Percentiles rank a stretch among this genome's conserved stretches.
Evolutionary conservation across 106 monocot genomes (phyloP).

Genomic region (Acanthochlamys bracteata): DNA sequence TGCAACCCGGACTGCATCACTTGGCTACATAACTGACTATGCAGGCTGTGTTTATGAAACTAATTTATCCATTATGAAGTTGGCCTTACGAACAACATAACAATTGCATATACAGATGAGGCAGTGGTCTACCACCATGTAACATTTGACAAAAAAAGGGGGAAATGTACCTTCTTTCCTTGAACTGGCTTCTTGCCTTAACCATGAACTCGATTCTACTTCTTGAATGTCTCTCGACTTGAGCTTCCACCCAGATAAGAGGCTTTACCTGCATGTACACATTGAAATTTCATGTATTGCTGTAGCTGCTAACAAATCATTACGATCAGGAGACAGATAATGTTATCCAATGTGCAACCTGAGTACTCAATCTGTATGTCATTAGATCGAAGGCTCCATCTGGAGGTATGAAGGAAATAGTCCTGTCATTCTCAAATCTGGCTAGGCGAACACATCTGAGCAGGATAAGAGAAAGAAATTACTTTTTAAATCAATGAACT

Average conservation of each 20-base stretch:
- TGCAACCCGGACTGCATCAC: too few species aligned
- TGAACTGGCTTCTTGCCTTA: slow-evolving; percentile 95
- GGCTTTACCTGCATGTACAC: slow-evolving; percentile 63
- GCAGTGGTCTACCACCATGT: too few species aligned
- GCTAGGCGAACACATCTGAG: slow-evolving; percentile 88
- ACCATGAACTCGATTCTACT: slow-evolving; percentile 90
- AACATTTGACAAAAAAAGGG: neutral
- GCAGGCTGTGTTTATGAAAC: too few species aligned
- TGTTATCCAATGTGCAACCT: slow-evolving; percentile 28
- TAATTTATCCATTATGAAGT: too few species aligned
- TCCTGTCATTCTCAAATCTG: slow-evolving; percentile 98
- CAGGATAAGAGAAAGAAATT: neutral
- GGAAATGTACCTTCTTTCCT: slow-evolving; percentile 70
- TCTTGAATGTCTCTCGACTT: slow-evolving; percentile 92
- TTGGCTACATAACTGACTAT: too few species aligned
- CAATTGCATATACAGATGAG: too few species aligned
- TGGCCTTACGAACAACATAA: neutral
- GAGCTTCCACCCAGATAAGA: slow-evolving; percentile 94
- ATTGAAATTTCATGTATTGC: neutral
- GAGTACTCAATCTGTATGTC: slow-evolving; percentile 96
- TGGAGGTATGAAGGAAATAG: slow-evolving; percentile 98
- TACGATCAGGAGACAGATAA: neutral
- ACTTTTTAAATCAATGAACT: neutral
- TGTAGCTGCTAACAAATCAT: neutral
- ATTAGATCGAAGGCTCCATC: slow-evolving; percentile 96